Evolutionary conservation across 192 early-diverging fungal species (phyloP).

Genomic region (Coemansia furcata): DNA sequence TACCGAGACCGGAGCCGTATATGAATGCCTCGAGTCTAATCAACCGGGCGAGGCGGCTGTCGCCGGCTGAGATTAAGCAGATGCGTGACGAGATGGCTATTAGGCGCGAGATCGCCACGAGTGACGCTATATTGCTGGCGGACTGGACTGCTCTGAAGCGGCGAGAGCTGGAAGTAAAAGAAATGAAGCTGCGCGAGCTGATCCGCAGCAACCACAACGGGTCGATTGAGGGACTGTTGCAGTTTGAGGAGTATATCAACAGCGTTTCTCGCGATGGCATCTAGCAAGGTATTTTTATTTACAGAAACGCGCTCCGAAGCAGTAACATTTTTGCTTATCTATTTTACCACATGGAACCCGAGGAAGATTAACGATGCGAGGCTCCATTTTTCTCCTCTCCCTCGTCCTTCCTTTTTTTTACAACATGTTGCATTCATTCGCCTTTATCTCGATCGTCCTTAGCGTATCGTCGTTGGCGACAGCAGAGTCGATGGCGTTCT

Average conservation of each 20-base stretch:
- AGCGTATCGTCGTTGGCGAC: neutral
- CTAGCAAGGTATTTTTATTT: neutral
- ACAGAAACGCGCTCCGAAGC: neutral
- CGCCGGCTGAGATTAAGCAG: slow-evolving; percentile 20
- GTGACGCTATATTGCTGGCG: slow-evolving; percentile 33
- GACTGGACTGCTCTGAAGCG: slow-evolving; percentile 40
- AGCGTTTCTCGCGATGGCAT: slow-evolving; percentile 5
- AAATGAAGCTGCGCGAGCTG: slow-evolving; percentile 19
- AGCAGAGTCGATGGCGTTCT: neutral
- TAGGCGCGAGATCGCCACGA: slow-evolving; percentile 23
- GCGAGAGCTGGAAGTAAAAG: slow-evolving; percentile 30
- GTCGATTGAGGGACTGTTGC: slow-evolving; percentile 5
- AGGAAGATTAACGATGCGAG: neutral
- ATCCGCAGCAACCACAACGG: slow-evolving; percentile 3
- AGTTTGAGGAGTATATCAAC: slow-evolving; percentile 22
- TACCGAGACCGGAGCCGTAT: neutral
- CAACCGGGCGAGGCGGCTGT: slow-evolving; percentile 16
- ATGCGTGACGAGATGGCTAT: slow-evolving; percentile 33
- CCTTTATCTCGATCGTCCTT: neutral
- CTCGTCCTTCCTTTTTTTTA: neutral
- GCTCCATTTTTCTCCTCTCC: neutral
- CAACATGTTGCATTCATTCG: neutral
- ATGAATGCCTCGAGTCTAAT: neutral
- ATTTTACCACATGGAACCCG: too few species aligned
- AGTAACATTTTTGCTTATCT: neutral